phyloP scores from a whole-genome alignment of 768 basidiomycete species.

The Phylloporus arenicola region DNA sequence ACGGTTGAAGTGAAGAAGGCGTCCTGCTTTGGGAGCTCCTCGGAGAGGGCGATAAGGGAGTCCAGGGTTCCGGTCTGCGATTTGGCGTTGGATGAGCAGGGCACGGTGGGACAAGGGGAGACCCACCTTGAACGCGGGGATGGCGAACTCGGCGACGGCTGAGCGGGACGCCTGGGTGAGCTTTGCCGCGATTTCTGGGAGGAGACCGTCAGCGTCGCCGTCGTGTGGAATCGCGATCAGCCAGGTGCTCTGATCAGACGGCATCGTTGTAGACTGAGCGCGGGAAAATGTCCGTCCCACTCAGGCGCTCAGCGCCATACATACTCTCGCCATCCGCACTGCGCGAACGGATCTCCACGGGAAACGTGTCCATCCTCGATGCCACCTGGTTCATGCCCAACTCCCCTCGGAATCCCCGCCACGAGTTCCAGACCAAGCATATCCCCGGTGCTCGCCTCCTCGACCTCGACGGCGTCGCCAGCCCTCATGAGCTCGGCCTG shows the following conservation, averaged over 20 bases:
- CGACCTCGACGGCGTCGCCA: constrained; percentile 76
- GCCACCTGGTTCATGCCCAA: constrained; percentile 95
- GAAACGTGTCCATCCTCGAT: constrained; percentile 50
- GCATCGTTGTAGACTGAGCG: constrained; percentile 48
- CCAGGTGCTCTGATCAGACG: constrained; percentile 96
- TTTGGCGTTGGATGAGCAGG: constrained; percentile 7
- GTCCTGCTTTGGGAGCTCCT: constrained; percentile 91
- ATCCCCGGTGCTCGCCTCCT: constrained; percentile 71
- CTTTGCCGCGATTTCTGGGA: constrained; percentile 61
- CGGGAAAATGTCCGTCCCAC: constrained; percentile 9
- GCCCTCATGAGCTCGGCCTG: constrained; percentile 68
- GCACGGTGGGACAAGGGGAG: neutral
- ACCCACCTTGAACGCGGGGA: constrained; percentile 88
- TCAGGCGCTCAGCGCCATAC: constrained; percentile 37
- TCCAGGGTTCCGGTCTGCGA: constrained; percentile 90
- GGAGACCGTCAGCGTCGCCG: constrained; percentile 74
- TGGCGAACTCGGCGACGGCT: constrained; percentile 58
- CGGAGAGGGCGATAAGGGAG: constrained; percentile 80
- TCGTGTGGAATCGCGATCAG: constrained; percentile 81
- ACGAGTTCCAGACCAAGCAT: constrained; percentile 63
- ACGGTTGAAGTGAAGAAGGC: constrained; percentile 79
- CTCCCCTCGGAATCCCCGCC: constrained; percentile 58
- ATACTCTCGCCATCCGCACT: constrained; percentile 50
- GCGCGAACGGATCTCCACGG: constrained; percentile 32
- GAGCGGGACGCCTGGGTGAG: constrained; percentile 53